These are phyloP conservation scores for Ophiocordyceps unilateralis DNA, from an alignment of 2,329 filamentous ascomycete species.

Conservation along the genomic window DNA sequence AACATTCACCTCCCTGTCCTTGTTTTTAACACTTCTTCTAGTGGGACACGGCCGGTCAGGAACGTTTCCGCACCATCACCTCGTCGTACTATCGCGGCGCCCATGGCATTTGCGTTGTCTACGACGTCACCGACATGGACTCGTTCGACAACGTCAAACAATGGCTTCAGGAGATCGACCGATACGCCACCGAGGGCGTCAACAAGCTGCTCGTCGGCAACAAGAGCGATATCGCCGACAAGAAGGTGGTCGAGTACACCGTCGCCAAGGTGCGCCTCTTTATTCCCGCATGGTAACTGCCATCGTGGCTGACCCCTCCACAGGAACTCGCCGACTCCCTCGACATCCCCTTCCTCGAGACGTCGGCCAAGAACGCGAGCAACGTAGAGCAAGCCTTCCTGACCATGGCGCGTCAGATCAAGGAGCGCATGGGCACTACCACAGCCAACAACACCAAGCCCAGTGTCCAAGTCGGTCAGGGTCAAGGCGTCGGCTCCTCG, in stretches of 20 bases:
- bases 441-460: conserved; percentile 96
- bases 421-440: conserved; percentile 97
- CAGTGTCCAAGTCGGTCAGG: conserved; percentile 86
- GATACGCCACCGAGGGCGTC: conserved; percentile 96
- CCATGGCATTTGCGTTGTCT: conserved; percentile 98
- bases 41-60: conserved; percentile 99
- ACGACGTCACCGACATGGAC: conserved; percentile 99
- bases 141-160: conserved; percentile 99
- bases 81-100: conserved; percentile 98
- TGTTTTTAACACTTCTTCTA: conserved; percentile 21
- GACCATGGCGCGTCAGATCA: conserved; percentile 99
- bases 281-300: conserved; percentile 5
- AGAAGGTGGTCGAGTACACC: conserved; percentile 99
- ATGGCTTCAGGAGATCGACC: conserved; percentile 99
- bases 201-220: conserved; percentile 99
- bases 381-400: conserved; percentile 99
- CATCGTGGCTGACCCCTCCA: conserved; percentile 3
- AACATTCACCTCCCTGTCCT: no score
- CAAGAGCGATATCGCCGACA: conserved; percentile 99
- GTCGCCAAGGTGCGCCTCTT: conserved; percentile 71
- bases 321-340: conserved; percentile 98
- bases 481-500: conserved; percentile 80
- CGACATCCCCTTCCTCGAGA: conserved; percentile 98
- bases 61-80: conserved; percentile 98
- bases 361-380: conserved; percentile 97